Conservation (phyloP, 2,329 filamentous ascomycete species). For the Ascomycota sp. region DNA sequence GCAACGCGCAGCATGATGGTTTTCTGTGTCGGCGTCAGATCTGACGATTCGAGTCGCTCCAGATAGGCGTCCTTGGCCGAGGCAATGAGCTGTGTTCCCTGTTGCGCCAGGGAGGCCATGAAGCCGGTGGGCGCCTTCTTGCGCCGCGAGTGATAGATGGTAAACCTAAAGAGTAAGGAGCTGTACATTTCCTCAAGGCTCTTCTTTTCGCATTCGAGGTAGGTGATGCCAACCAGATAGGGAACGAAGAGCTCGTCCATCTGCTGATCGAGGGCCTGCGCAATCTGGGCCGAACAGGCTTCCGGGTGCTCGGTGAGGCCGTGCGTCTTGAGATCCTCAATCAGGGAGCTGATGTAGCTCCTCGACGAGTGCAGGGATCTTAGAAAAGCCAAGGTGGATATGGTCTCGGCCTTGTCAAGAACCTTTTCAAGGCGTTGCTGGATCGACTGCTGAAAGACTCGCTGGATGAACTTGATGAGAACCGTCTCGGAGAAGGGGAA, state of each 20-base stretch:
- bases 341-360: constrained; percentile 66
- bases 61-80: constrained; percentile 84
- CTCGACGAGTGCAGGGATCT: constrained; percentile 79
- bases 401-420: constrained; percentile 76
- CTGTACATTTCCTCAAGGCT: constrained; percentile 68
- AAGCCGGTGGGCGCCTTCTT: constrained; percentile 84
- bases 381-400: constrained; percentile 82
- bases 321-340: constrained; percentile 86
- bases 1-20: constrained; percentile 78
- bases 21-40: constrained; percentile 74
- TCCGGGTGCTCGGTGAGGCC: constrained; percentile 92
- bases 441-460: constrained; percentile 94
- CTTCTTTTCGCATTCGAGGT: constrained; percentile 48
- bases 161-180: constrained; percentile 88
- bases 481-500: constrained; percentile 96
- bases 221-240: constrained; percentile 47
- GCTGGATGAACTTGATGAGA: constrained; percentile 76
- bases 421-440: constrained; percentile 93
- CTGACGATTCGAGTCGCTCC: constrained; percentile 70
- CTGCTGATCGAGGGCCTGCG: constrained; percentile 53
- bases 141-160: constrained; percentile 73
- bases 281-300: constrained; percentile 67
- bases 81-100: constrained; percentile 71
- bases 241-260: constrained; percentile 60
- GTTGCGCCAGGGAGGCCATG: constrained; percentile 77